These are phyloP conservation scores for Simplicillium aogashimaense DNA, from an alignment of 2,329 filamentous ascomycete genomes.

Conservation along the genomic window DNA sequence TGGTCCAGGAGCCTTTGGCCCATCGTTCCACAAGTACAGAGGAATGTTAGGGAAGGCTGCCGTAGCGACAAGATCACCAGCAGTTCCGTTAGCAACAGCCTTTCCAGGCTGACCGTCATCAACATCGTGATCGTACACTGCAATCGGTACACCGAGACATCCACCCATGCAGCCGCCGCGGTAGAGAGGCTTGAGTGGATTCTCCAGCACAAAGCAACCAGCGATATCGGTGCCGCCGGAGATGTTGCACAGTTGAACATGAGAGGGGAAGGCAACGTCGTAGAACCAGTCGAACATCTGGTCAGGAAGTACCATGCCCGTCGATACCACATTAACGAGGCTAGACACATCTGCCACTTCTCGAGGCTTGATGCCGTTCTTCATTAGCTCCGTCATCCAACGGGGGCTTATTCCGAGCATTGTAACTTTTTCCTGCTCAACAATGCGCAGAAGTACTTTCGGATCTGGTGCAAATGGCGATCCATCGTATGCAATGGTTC, in stretches of 20 bases:
- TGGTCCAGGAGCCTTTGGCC: slow-evolving; percentile 33
- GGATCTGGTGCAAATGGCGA: slow-evolving; percentile 67
- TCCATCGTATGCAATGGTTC: slow-evolving; percentile 69
- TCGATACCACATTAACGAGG: slow-evolving; percentile 55
- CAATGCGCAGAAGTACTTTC: slow-evolving; percentile 50
- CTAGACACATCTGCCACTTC: slow-evolving; percentile 51
- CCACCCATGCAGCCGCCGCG: slow-evolving; percentile 43
- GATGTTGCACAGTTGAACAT: slow-evolving; percentile 62
- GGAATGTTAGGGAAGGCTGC: slow-evolving; percentile 69
- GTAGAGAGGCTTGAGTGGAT: slow-evolving; percentile 58
- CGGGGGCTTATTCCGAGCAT: slow-evolving; percentile 67
- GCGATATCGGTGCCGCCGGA: slow-evolving; percentile 70
- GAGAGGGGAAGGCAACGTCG: slow-evolving; percentile 57
- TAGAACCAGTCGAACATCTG: slow-evolving; percentile 73
- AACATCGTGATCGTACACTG: slow-evolving; percentile 54
- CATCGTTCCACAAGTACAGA: slow-evolving; percentile 53
- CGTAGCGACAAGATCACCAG: slow-evolving; percentile 67
- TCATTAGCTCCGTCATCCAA: slow-evolving; percentile 66
- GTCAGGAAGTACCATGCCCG: slow-evolving; percentile 74
- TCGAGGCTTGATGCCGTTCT: slow-evolving; percentile 50
- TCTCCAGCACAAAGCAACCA: slow-evolving; percentile 52
- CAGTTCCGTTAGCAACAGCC: slow-evolving; percentile 44
- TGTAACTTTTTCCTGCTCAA: slow-evolving; percentile 56
- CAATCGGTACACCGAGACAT: slow-evolving; percentile 38
- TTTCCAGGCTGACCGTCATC: slow-evolving; percentile 31